Conservation (phyloP, 1,284 basidiomycete species). For the Entoloma clypeatum region DNA sequence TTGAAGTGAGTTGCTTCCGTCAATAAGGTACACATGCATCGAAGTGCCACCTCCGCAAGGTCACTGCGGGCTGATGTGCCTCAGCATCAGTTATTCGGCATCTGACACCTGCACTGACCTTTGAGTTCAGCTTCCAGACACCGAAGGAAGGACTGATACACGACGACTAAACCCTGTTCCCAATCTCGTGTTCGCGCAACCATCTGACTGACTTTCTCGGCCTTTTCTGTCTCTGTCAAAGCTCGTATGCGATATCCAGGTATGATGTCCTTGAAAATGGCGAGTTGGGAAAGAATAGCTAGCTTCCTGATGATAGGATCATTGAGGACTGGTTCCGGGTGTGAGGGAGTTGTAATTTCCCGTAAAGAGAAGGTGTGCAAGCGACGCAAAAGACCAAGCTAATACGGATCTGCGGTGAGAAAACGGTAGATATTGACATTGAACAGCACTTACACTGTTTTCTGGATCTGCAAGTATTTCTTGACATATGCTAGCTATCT, state of each 20-base stretch:
- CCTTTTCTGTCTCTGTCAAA: slow-evolving; percentile 86
- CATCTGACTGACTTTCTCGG: slow-evolving; percentile 93
- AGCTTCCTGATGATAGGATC: slow-evolving; percentile 84
- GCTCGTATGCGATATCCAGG: slow-evolving; percentile 89
- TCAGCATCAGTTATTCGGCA: slow-evolving; percentile 21
- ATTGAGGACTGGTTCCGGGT: slow-evolving; percentile 68
- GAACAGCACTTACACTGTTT: slow-evolving; percentile 58
- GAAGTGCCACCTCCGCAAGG: slow-evolving; percentile 70
- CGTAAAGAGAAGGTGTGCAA: slow-evolving; percentile 81
- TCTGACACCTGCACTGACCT: slow-evolving; percentile 45
- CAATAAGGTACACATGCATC: slow-evolving; percentile 85
- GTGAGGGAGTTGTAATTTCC: slow-evolving; percentile 64
- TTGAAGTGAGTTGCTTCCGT: slow-evolving; percentile 93
- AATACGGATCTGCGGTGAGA: slow-evolving; percentile 12
- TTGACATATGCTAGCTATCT: slow-evolving; percentile 85
- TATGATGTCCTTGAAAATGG: slow-evolving; percentile 94
- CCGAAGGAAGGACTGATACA: slow-evolving; percentile 89
- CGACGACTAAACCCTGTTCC: slow-evolving; percentile 90
- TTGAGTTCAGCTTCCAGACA: slow-evolving; percentile 84
- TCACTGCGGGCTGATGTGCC: slow-evolving; percentile 60
- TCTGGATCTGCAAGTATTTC: slow-evolving; percentile 87
- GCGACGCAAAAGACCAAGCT: slow-evolving; percentile 85
- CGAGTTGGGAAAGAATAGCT: slow-evolving; percentile 87
- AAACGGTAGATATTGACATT: slow-evolving; percentile 6
- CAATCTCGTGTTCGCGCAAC: slow-evolving; percentile 89